Percentiles rank a stretch among this genome's conserved stretches.
These are phyloP conservation scores for Cercophora scortea DNA, from an alignment of 495 filamentous ascomycete genomes.

Conservation along the genomic window DNA sequence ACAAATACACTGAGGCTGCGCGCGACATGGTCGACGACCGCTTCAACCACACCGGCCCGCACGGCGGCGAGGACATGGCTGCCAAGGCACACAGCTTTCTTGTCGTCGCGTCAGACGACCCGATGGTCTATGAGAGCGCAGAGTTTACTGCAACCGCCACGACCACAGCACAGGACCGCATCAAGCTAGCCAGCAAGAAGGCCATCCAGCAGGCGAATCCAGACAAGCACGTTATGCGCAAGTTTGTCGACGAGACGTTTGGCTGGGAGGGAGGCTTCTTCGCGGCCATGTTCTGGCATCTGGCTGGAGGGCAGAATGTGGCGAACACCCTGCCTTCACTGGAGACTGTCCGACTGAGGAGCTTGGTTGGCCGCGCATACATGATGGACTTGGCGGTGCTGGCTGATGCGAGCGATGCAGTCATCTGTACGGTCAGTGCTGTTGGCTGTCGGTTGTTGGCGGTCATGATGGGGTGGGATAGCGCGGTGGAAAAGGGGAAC, in stretches of 20 bases:
- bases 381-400: constrained; percentile 63
- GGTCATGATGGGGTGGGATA: constrained; percentile 76
- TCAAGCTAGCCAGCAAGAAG: constrained; percentile 50
- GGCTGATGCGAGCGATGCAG: constrained; percentile 47
- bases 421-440: constrained; percentile 61
- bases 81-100: constrained; percentile 36
- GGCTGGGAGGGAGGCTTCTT: constrained; percentile 76
- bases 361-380: constrained; percentile 62
- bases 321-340: constrained; percentile 27
- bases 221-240: constrained; percentile 36
- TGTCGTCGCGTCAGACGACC: constrained; percentile 65
- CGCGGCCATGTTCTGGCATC: constrained; percentile 57
- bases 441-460: constrained; percentile 60
- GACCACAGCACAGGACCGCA: constrained; percentile 54
- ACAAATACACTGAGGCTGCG: constrained; percentile 46
- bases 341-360: constrained; percentile 49
- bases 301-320: constrained; percentile 28
- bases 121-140: constrained; percentile 49
- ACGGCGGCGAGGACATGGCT: constrained; percentile 20
- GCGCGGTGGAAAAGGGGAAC: constrained; percentile 40
- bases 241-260: constrained; percentile 56
- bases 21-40: constrained; percentile 32
- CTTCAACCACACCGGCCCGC: constrained; percentile 24
- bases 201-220: not conserved
- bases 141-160: constrained; percentile 40